These are phyloP conservation scores for Backusella macrospora DNA, from an alignment of 192 early-diverging fungal genomes.

Conservation along the genomic window DNA sequence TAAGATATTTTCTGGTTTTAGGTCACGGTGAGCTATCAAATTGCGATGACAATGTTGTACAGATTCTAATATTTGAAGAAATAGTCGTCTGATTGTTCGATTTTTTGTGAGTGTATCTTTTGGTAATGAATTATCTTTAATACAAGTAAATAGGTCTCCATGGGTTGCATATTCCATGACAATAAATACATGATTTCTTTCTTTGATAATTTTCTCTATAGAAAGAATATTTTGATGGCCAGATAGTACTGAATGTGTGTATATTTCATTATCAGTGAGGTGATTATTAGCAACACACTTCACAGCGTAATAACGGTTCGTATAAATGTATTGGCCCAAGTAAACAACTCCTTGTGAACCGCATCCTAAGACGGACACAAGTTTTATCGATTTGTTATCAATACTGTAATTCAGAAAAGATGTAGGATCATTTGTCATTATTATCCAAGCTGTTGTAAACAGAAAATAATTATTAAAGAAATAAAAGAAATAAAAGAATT, in stretches of 20 bases:
- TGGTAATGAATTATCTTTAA: conserved; percentile 57
- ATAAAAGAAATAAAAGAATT: neutral
- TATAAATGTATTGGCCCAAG: conserved; percentile 60
- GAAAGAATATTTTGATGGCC: conserved; percentile 70
- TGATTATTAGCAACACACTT: conserved; percentile 74
- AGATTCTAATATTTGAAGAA: conserved; percentile 84
- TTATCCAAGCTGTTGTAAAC: neutral
- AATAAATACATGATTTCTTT: conserved; percentile 61
- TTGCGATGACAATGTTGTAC: conserved; percentile 71
- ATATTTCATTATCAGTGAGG: conserved; percentile 64
- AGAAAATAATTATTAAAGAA: neutral
- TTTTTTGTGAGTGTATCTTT: conserved; percentile 69
- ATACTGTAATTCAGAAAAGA: conserved; percentile 18
- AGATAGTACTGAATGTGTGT: conserved; percentile 63
- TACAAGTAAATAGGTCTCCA: conserved; percentile 93
- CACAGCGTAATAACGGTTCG: conserved; percentile 64
- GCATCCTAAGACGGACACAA: conserved; percentile 58
- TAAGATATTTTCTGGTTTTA: conserved; percentile 85
- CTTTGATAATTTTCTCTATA: conserved; percentile 68
- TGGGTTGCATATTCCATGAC: conserved; percentile 79
- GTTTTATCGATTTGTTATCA: conserved; percentile 23
- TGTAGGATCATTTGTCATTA: conserved; percentile 20
- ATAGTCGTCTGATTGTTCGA: conserved; percentile 72
- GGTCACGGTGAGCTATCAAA: conserved; percentile 76
- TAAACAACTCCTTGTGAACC: conserved; percentile 83